phyloP scores from a whole-genome alignment of 805 yeast species.

The Sugiyamaella chiloensis region DNA sequence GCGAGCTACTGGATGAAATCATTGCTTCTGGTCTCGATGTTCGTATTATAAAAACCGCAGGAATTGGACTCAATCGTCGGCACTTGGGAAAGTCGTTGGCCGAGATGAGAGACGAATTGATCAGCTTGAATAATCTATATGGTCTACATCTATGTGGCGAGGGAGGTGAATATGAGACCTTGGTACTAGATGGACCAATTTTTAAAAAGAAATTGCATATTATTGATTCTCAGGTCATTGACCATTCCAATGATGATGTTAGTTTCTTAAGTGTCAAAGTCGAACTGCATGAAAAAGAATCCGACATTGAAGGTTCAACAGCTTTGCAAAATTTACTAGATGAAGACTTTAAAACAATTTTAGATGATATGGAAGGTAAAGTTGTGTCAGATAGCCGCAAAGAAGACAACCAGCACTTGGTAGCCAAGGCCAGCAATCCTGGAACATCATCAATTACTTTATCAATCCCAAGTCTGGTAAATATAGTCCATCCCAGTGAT shows the following conservation, averaged over 20 bases:
- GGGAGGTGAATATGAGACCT: conserved; percentile 96
- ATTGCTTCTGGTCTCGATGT: conserved; percentile 68
- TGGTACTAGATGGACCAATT: conserved; percentile 87
- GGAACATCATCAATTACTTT: neutral
- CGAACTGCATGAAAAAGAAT: conserved; percentile 37
- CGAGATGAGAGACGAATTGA: conserved; percentile 57
- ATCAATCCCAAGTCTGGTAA: neutral
- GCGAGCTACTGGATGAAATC: conserved; percentile 79
- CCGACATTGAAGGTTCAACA: conserved; percentile 21
- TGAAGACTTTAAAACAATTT: conserved; percentile 15
- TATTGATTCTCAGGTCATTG: conserved; percentile 38
- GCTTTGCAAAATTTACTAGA: conserved; percentile 25
- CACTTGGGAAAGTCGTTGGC: conserved; percentile 70
- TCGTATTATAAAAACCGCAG: conserved; percentile 86
- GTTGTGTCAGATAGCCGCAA: neutral
- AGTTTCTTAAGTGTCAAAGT: conserved; percentile 60
- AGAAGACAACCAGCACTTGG: neutral
- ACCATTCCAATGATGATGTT: conserved; percentile 62
- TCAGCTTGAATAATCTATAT: conserved; percentile 52
- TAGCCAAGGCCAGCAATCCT: neutral
- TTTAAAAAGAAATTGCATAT: conserved; percentile 54
- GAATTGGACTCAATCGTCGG: conserved; percentile 65
- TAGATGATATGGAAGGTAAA: neutral
- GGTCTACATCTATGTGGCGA: conserved; percentile 97
- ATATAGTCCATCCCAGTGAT: neutral